Base-by-base conservation (phyloP, 2,329 filamentous ascomycete genomes). In the Aspergillus quadrilineatus region DNA sequence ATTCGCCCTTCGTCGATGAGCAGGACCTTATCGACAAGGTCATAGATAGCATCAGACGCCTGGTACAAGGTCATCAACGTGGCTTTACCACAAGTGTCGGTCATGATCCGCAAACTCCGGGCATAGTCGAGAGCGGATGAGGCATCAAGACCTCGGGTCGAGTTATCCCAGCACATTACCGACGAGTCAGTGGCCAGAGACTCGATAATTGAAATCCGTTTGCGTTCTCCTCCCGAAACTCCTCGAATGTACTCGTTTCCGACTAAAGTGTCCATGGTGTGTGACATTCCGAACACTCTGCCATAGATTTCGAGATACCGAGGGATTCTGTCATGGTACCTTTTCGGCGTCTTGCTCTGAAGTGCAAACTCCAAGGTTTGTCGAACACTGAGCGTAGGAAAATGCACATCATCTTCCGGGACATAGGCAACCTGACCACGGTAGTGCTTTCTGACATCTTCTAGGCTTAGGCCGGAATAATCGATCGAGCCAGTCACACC, bases 151-250 rank as follows among this genome's bases (percentile, higher is more conserved):
- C 89, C 89, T 43, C 89, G 79, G 0, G 88, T 91, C 0, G 83
- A 86, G 67, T 91, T 91, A 63, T 92, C 88, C 86, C 87, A 91
- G 55, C 85, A 85, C 42, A 86, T 83, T 1, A 91, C 84, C 0
- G 86, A 85, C 0, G 85, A 84, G 67, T 87, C 85, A 1, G 86
- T 86, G 3, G 87, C 86, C 8, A 91, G 74, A 0, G 86, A 88
- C 69, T 91, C 88, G 2, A 87, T 86, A 58, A 91, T 89, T 0
- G 84, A 87, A 1, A 89, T 87, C 57, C 88, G 85, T 67, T 91
- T 91, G 39, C 88, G 77, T 72, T 92, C 89, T 52, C 89, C 89
- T 60, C 89, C 89, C 37, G 85, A 88, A 0, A 92, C 85, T 64
- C 89, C 89, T 28, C 87, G 62, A 29, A 71, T 69, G 39, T 66